These are phyloP conservation scores for Allomyces macrogynus DNA, from an alignment of 192 early-diverging fungal species.

Conservation along the genomic window DNA sequence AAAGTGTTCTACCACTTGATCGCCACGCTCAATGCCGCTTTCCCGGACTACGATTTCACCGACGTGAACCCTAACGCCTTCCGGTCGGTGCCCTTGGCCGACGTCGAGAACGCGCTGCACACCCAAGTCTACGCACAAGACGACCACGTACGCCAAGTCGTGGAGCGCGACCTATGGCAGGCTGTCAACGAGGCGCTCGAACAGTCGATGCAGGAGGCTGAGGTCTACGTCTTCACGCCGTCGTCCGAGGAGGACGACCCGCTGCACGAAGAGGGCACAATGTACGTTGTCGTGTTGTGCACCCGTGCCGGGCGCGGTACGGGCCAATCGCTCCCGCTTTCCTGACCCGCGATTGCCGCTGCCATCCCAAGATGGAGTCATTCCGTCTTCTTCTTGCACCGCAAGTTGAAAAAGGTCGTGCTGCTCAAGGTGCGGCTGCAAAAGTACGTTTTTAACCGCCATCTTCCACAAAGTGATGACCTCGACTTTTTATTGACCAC, in stretches of 20 bases:
- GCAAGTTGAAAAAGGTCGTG: neutral
- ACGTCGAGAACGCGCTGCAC: too few species aligned
- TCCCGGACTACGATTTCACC: constrained; percentile 84
- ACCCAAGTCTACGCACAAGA: too few species aligned
- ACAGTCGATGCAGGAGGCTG: neutral
- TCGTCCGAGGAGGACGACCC: neutral
- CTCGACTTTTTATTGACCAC: too few species aligned
- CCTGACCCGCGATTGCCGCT: too few species aligned
- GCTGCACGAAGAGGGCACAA: neutral
- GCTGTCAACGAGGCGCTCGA: too few species aligned
- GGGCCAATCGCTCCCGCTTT: neutral
- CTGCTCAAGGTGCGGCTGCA: neutral
- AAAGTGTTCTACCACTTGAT: constrained; percentile 23
- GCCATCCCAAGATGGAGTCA: neutral
- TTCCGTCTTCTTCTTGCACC: neutral
- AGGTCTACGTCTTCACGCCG: neutral
- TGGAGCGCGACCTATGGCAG: too few species aligned
- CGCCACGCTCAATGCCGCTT: constrained; percentile 84
- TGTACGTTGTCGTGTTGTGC: neutral
- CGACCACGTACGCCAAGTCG: too few species aligned
- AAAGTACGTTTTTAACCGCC: neutral
- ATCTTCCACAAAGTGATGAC: neutral
- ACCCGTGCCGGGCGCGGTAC: neutral
- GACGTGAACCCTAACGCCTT: too few species aligned
- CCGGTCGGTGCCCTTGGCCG: too few species aligned